Base-by-base conservation (phyloP, 371 early-diverging fungal species). In the Cokeromyces recurvatus region DNA sequence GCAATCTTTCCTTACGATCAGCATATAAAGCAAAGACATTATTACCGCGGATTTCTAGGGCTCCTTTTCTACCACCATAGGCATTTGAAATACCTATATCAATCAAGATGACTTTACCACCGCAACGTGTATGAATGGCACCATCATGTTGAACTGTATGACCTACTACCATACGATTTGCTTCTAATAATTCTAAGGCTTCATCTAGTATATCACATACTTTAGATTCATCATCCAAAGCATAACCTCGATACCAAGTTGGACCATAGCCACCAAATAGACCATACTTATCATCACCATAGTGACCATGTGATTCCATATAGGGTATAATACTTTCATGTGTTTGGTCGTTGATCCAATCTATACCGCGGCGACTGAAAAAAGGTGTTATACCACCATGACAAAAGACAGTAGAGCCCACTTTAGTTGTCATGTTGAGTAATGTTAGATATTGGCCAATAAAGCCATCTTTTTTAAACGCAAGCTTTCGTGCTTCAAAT, bases 161-260 rank as follows among this genome's bases (percentile, higher is more conserved):
- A 1, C 88, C 91, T 21, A 89, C 69, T 2, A 90, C 81, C 78
- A 91, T 86, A 2, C 89, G 69, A 49, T 82, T 80, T 2, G 84
- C 88, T 38, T 71, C 66, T 55, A 87, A 45, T 9, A 55, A 19
- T 6, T 61, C 57, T 11, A 88, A 48, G 0, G 84, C 80, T 25
- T 66, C 29, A 6, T 78, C 71, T 24, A 88, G 39, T 9, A 66
- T 12, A n/a, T 48, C 43, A 51, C 86, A 85, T 4, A 74, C 71
- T 0, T 25, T 42, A 2, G 47, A 43, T 48, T 84, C 85, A 8
- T 65, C 56, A 20, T 80, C 80, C 36, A 66, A 21, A 4, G 85
- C 89, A 59, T 79, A 88, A 0, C 82, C 85, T 27, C 89, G 62
- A 48, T 84, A 85, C 86, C 80, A 76, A 0, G 74, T 66, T 10